Evolutionary conservation across 495 filamentous ascomycete genomes (phyloP), one percentile per base, ranked within the genome.

Genomic region (Aspergillus sparsus): DNA sequence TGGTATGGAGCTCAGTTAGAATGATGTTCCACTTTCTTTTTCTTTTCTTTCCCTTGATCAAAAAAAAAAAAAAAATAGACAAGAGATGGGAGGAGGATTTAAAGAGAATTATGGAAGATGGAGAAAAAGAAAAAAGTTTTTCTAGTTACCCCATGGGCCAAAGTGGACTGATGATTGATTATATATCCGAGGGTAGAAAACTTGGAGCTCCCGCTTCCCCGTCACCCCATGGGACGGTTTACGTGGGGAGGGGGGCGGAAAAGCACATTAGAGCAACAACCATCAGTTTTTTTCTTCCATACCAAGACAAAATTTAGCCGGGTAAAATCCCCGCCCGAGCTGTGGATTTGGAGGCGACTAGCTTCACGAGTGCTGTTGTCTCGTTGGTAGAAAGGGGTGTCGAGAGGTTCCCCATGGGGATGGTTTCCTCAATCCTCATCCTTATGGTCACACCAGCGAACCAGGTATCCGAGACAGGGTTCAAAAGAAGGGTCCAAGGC

Each of bases 381-480:
- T 58, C 56, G 47, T 58, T 58, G 56, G 52, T 58, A 35, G 47
- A 52, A 52, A 46, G 47, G 49, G 37, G 21, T 39, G 45, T 44
- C 55, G 18, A 27, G 41, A 49, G 55, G 44, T 58, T 58, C 56
- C 56, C 56, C 56, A 49, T 58, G 56, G 56, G 56, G 56, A 42
- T 53, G 47, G 37, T n/a, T 44, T 34, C 11, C 53, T 31, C 45
- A 7, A 21, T 13, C 9, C 37, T 11, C 12, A 31, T 27, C 37
- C 18, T 45, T 27, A 27, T 27, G 21, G 21, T 27, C 37, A 27
- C 53, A 12, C 36, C 33, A 32, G 27, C 47, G 36, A 52, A 39
- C 35, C 47, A 37, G 49, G 9, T 27, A 32, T 6, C 18, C 44
- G 21, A 35, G 21, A 27, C 9, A 7, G 49, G 16, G 44, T 31